Evolutionary conservation across 2,329 filamentous ascomycete species (phyloP), one percentile per base, ranked within the genome.

Genomic region (Penicillium sp.): DNA sequence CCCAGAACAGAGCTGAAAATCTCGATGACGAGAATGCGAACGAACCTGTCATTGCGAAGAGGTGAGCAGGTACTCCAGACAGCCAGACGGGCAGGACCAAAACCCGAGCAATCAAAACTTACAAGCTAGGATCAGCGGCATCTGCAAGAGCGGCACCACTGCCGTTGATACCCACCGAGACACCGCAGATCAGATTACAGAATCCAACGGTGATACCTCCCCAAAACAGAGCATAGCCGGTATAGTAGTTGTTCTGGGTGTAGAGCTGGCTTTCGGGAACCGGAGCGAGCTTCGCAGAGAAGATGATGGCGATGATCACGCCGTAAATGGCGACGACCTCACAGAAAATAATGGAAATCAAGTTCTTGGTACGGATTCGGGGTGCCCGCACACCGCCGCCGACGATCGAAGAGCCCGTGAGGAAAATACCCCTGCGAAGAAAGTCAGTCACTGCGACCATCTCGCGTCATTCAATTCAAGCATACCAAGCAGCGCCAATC

Each of bases 301-400:
- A 98, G 71, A 99, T 90, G 76, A 99, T 99, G 70, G 93, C 90
- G 92, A 99, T 99, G 81, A 99, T 99, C 79, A 99, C 94, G 71
- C 96, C 96, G 84, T 99, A 99, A 78, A 99, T 99, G 78, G 95
- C 95, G 72, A 99, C 95, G 73, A 99, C 95, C 81, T 99, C 95
- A 83, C 95, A 99, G 82, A 99, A 99, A 81, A 99, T 98, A 79
- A 99, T 99, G 71, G 94, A 98, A 77, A 99, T 98, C 73, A 99
- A 80, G 83, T 99, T 99, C 88, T 99, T 99, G 64, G 95, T 99
- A 77, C 95, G 91, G 80, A 99, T 99, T 70, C 95, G 90, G 39
- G 96, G 96, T 47, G 95, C 94, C 78, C 91, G 94, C 73, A 99
- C 95, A 82, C 95, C 95, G 70, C 91, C 95, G 73, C 96, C 96